phyloP scores from a whole-genome alignment of 2,329 filamentous ascomycete species.

The Aureobasidium sp. region DNA sequence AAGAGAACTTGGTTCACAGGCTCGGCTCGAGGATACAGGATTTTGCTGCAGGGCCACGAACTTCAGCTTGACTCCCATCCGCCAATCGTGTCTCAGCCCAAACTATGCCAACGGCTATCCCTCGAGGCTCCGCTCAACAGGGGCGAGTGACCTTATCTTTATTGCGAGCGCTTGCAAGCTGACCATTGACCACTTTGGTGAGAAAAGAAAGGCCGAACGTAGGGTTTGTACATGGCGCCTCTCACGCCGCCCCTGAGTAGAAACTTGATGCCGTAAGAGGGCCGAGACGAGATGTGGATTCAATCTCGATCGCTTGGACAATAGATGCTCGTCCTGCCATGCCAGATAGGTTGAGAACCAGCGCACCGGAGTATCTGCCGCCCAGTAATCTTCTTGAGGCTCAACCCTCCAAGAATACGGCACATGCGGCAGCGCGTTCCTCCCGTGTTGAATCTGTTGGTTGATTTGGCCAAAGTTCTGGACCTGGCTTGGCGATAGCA shows the following conservation, averaged over 20 bases:
- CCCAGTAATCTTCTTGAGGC: neutral
- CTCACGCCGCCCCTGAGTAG: neutral
- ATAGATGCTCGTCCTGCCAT: neutral
- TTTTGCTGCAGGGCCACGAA: neutral
- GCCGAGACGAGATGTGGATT: neutral
- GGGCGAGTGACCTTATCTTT: neutral
- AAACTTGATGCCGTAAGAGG: neutral
- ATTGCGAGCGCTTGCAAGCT: neutral
- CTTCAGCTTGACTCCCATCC: neutral
- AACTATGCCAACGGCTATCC: neutral
- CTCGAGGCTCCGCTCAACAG: neutral
- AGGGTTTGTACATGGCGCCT: neutral
- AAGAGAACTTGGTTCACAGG: neutral
- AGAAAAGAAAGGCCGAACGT: neutral
- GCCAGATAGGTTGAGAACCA: neutral
- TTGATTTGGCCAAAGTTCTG: neutral
- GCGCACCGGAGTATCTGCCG: neutral
- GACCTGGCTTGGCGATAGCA: conserved; percentile 6
- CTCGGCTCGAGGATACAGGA: neutral
- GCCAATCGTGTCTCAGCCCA: neutral
- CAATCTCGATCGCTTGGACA: neutral
- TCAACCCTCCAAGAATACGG: neutral
- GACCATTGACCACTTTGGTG: neutral
- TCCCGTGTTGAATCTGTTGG: neutral
- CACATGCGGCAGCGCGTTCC: neutral